Evolutionary conservation across 2,329 filamentous ascomycete genomes (phyloP), one percentile per base, ranked within the genome.

Genomic region (Pseudocercospora fuligena): DNA sequence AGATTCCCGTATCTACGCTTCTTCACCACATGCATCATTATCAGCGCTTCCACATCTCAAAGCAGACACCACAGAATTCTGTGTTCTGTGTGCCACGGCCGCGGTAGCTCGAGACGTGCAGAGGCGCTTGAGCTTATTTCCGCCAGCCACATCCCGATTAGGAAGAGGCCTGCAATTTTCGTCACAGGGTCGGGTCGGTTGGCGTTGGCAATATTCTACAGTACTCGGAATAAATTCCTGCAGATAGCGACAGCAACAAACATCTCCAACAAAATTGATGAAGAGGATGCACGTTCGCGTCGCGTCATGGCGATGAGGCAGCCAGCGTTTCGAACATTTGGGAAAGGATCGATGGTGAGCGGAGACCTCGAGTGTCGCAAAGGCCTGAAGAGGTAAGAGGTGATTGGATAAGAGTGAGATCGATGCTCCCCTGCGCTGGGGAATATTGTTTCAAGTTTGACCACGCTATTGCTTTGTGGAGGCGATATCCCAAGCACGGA

Each of bases 51-150:
- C n/a, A 47, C 43, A 23, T 47, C 43, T 23, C 5, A 21, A 47
- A 47, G 43, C 43, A 47, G 43, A 47, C 43, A 47, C 16, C 43
- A 47, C 43, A 47, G 43, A 12, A 40, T 40, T 40, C 16, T 40
- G 36, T 11, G 21, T 27, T 9, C 23, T 14, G 12, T 23, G 54
- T 58, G 54, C 54, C 54, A 58, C 54, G 27, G 27, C 54, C 3
- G 54, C 54, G 54, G 54, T 58, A 58, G 54, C 54, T 31, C 29
- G 33, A 31, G 53, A 57, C 23, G 54, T 57, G 54, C 54, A 57
- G 27, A 58, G 8, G 33, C 29, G 54, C 54, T 58, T 58, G 54
- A 40, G 54, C 54, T 58, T 58, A 40, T 16, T 29, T 23, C 19
- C 31, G 27, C 43, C 43, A 47, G 53, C 21, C 31, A 57, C 54